Percentiles rank a stretch among this genome's conserved stretches.
Evolutionary conservation across 78 protist genomes (phyloP).

Genomic region (Chrysochromulina parva): DNA sequence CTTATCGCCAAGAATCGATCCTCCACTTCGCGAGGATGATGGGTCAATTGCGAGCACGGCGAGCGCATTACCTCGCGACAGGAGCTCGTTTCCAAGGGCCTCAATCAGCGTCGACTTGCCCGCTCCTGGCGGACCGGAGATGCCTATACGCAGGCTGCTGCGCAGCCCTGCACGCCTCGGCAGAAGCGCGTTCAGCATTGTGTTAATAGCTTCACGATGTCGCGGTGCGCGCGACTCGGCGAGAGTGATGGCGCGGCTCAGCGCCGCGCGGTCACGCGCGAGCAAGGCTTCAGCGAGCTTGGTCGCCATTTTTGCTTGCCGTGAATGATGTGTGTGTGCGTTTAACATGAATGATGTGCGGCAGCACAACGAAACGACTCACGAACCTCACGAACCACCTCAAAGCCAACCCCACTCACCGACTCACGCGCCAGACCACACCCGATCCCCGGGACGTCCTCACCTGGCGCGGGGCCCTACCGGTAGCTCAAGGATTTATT

Average conservation of each 20-base stretch:
- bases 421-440: no score
- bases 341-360: no score
- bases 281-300: no score
- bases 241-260: conserved; percentile 35
- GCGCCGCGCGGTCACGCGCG: background rate
- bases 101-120: conserved; percentile 97
- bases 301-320: no score
- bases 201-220: background rate
- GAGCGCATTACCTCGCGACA: background rate
- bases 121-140: conserved; percentile 95
- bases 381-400: no score
- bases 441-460: no score
- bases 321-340: no score
- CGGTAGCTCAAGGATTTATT: no score
- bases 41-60: conserved; percentile 92
- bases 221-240: background rate
- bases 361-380: no score
- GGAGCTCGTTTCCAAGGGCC: background rate
- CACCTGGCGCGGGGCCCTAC: no score
- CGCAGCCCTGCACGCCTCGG: background rate
- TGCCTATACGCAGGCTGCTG: conserved; percentile 73
- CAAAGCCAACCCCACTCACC: no score
- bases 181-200: background rate
- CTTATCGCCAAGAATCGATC: conserved; percentile 93
- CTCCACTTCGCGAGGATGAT: conserved; percentile 81